Percentiles rank a stretch among this genome's conserved stretches.
phyloP scores from a whole-genome alignment of 345 rosid genomes.

The Aegle marmelos region DNA sequence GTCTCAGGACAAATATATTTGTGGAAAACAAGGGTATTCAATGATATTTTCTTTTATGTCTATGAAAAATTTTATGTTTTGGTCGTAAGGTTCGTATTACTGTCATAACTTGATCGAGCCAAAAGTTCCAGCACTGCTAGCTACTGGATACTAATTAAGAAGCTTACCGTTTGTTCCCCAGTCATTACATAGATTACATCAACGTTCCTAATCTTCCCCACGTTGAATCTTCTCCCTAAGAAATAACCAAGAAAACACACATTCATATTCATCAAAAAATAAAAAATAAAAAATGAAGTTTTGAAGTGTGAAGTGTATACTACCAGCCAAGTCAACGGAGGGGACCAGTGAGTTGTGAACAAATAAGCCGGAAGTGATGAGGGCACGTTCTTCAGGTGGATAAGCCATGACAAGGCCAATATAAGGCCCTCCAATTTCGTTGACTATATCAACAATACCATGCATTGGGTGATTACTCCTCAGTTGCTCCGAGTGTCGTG shows the following conservation, averaged over 20 bases:
- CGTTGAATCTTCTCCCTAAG: slow-evolving; percentile 36
- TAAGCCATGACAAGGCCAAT: slow-evolving; percentile 35
- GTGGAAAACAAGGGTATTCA: too few species aligned
- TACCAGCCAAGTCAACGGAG: slow-evolving; percentile 27
- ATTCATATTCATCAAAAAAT: neutral
- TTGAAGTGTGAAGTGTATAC: too few species aligned
- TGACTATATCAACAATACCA: slow-evolving; percentile 15
- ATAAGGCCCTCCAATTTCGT: slow-evolving; percentile 25
- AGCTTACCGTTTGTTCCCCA: slow-evolving; percentile 33
- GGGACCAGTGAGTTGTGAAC: slow-evolving; percentile 15
- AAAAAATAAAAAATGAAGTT: too few species aligned
- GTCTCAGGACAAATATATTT: too few species aligned
- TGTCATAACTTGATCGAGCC: too few species aligned
- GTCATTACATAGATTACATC: slow-evolving; percentile 33
- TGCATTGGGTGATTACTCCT: slow-evolving; percentile 13
- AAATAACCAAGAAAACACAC: neutral
- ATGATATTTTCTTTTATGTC: too few species aligned
- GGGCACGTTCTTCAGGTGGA: slow-evolving; percentile 28
- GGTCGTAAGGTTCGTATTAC: too few species aligned
- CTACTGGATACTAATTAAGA: too few species aligned
- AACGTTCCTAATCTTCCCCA: slow-evolving; percentile 25
- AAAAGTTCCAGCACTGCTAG: too few species aligned
- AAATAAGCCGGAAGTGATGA: slow-evolving; percentile 25
- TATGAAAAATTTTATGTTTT: too few species aligned
- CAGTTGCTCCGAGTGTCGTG: slow-evolving; percentile 15